Evolutionary conservation across 495 filamentous ascomycete species (phyloP).

Genomic region (Hypoxylon fuscum): DNA sequence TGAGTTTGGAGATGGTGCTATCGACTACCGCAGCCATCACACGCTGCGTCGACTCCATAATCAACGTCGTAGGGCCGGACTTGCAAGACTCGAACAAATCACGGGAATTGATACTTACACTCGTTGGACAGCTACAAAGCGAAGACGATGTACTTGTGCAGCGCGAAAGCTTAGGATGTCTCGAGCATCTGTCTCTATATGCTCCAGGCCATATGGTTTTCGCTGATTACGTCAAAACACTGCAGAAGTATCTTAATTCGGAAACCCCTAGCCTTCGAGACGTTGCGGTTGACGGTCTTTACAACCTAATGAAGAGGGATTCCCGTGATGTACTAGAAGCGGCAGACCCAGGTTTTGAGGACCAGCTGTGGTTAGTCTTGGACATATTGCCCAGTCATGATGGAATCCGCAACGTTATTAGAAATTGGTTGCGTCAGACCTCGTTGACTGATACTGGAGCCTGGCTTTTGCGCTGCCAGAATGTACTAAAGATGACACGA

Average conservation of each 20-base stretch:
- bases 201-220: constrained; percentile 88
- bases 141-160: constrained; percentile 79
- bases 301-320: constrained; percentile 93
- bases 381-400: constrained; percentile 78
- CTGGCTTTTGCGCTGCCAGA: constrained; percentile 90
- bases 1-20: constrained; percentile 85
- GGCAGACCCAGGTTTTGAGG: constrained; percentile 80
- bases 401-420: constrained; percentile 81
- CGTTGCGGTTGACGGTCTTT: constrained; percentile 86
- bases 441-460: constrained; percentile 74
- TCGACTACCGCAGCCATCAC: constrained; percentile 84
- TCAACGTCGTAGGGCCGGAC: constrained; percentile 96
- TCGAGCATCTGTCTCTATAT: constrained; percentile 93
- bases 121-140: constrained; percentile 82
- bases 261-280: constrained; percentile 72
- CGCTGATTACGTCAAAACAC: constrained; percentile 76
- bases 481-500: constrained; percentile 86
- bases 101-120: constrained; percentile 86
- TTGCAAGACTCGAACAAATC: constrained; percentile 93
- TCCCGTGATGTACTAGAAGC: constrained; percentile 78
- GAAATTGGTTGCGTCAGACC: constrained; percentile 92
- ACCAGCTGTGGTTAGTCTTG: constrained; percentile 89
- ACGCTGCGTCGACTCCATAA: constrained; percentile 89
- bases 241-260: constrained; percentile 81
- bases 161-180: constrained; percentile 79